Evolutionary conservation across 2,329 filamentous ascomycete species (phyloP).

Genomic region (Beauveria australis): DNA sequence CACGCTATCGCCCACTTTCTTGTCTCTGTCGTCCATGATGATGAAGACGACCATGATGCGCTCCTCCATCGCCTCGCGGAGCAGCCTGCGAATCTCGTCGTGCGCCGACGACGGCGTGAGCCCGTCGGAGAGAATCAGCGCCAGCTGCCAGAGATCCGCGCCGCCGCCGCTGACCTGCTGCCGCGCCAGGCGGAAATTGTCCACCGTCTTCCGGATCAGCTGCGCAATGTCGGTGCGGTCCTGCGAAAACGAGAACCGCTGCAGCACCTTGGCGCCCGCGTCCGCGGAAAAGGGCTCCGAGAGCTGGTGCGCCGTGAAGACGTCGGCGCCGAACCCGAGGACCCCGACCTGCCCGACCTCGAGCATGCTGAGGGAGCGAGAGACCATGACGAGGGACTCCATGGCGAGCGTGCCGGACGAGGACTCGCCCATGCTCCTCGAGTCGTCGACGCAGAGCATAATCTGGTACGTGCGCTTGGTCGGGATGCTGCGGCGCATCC

Average conservation of each 20-base stretch:
- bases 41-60: conserved; percentile 98
- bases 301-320: conserved; percentile 81
- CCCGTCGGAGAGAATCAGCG: conserved; percentile 88
- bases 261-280: conserved; percentile 74
- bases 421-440: conserved; percentile 81
- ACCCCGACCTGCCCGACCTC: conserved; percentile 92
- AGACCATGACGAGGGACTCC: conserved; percentile 87
- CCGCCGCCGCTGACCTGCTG: conserved; percentile 41
- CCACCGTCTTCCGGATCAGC: conserved; percentile 69
- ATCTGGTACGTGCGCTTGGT: conserved; percentile 96
- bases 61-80: conserved; percentile 84
- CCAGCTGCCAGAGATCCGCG: conserved; percentile 87
- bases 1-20: conserved; percentile 55
- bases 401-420: conserved; percentile 74
- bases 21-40: conserved; percentile 66
- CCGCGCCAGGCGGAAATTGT: conserved; percentile 72
- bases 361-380: conserved; percentile 79
- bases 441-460: conserved; percentile 94
- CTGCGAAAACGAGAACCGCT: conserved; percentile 78
- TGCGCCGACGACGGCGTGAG: conserved; percentile 78
- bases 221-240: conserved; percentile 76
- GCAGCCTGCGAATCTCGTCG: conserved; percentile 69
- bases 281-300: conserved; percentile 67
- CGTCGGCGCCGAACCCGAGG: conserved; percentile 76
- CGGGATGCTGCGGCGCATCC: conserved; percentile 89